These are phyloP conservation scores for Camellia oleifera DNA, from an alignment of 179 eudicot species.

Conservation along the genomic window DNA sequence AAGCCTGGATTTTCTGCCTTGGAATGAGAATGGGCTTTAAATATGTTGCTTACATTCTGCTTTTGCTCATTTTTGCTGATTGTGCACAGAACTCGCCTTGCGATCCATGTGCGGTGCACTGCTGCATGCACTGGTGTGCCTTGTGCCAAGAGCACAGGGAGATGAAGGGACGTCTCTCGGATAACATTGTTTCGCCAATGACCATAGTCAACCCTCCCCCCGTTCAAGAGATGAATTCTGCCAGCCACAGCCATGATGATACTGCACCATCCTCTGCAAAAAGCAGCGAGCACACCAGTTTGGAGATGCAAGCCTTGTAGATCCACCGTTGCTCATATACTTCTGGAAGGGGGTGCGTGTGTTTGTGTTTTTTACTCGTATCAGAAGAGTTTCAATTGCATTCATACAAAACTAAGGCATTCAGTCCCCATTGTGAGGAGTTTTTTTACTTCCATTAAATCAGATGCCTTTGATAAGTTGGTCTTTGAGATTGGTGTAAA, in stretches of 20 bases:
- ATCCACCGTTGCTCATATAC: background rate
- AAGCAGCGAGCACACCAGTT: constrained; percentile 35
- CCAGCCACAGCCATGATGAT: constrained; percentile 40
- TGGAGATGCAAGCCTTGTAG: constrained; percentile 86
- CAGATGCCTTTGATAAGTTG: background rate
- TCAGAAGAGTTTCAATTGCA: background rate
- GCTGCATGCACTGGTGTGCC: constrained; percentile 99
- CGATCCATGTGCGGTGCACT: constrained; percentile 89
- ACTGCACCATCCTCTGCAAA: constrained; percentile 46
- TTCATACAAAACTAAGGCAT: background rate
- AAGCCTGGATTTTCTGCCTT: background rate
- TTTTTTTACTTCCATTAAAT: background rate
- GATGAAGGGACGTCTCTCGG: constrained; percentile 86
- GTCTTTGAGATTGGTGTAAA: background rate
- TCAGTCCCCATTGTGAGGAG: background rate
- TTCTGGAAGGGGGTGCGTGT: constrained; percentile 3
- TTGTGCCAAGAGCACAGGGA: constrained; percentile 98
- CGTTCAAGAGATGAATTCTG: constrained; percentile 73
- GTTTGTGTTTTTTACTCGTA: background rate
- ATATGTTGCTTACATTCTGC: background rate
- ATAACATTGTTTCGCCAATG: constrained; percentile 49
- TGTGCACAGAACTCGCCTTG: constrained; percentile 82
- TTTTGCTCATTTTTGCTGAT: constrained; percentile 1
- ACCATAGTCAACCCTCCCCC: constrained; percentile 86
- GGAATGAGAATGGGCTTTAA: background rate